Base-by-base conservation (phyloP, 129 eudicot genomes). In the Flaveria bidentis region DNA sequence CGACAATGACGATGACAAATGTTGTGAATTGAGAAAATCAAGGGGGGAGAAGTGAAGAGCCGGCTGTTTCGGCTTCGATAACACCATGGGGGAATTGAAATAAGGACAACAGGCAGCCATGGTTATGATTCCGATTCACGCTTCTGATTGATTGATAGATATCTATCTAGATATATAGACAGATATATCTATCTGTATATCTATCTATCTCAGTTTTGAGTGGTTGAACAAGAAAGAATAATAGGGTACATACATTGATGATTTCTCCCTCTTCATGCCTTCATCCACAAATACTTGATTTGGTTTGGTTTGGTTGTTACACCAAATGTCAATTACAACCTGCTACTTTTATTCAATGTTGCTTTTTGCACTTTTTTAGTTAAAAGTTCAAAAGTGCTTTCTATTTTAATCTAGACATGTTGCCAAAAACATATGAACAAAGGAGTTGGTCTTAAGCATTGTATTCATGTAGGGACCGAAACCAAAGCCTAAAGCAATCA, bases 11-110 rank as follows among this genome's bases (percentile, higher is more conserved):
- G 72, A 76, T 64, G 80, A 78, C 51, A 58, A 9, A 60, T 78
- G 82, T 47, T 70, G 72, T 33, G 71, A 39, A 50, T 78, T 60
- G 82, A 73, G 82, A 16, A 33, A 78, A 70, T 69, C 76, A 70
- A 69, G 82, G 76, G 58, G 23, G 7, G 60, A 16, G 15, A 58
- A 74, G 18, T 69, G 61, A 61, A 53, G 20, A 13, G 50, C 26
- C 53, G 80, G 80, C 57, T 58, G 82, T 49, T 78, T 78, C 14
- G 71, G 77, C 61, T 71, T 78, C 28, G 82, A 78, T 78, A 70
- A 60, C 71, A 70, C 50, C 53, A 50, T 46, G 17, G 82, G 60
- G 1, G 82, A 70, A 65, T 26, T 78, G 52, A 78, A 70, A 45
- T 46, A 58, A 17, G 69, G 62, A 69, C 23, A 69, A 22, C 52